A percentile compares a stretch with the other conserved stretches of the same genome.
Conservation (phyloP, 805 yeast genomes). For the Grigorovia jiainica region DNA sequence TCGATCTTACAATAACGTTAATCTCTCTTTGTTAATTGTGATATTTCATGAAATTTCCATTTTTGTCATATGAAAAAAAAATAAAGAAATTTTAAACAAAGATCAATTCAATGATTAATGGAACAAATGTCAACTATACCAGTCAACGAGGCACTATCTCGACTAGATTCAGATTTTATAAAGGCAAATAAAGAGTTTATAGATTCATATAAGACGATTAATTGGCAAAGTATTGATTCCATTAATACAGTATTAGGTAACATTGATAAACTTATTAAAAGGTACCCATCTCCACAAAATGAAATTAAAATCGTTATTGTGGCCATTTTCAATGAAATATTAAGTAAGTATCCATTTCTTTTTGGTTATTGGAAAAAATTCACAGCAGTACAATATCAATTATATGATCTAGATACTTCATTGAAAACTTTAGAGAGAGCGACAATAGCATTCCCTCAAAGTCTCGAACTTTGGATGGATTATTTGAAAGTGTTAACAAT, state of each 20-base stretch:
- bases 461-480: slow-evolving; percentile 62
- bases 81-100: too few species aligned
- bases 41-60: too few species aligned
- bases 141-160: slow-evolving; percentile 2
- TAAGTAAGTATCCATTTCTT: slow-evolving; percentile 49
- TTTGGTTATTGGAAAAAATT: slow-evolving; percentile 58
- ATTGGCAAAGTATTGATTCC: slow-evolving; percentile 29
- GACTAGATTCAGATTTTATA: slow-evolving; percentile 20
- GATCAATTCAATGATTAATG: too few species aligned
- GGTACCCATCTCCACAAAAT: slow-evolving; percentile 28
- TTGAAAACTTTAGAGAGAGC: slow-evolving; percentile 36
- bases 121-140: not conserved
- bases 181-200: slow-evolving; percentile 21
- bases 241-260: slow-evolving; percentile 34
- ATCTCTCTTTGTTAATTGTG: too few species aligned
- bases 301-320: slow-evolving; percentile 14
- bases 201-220: slow-evolving; percentile 12
- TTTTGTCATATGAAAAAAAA: too few species aligned
- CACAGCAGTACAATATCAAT: slow-evolving; percentile 44
- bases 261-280: slow-evolving; percentile 27
- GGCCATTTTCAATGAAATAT: slow-evolving; percentile 23
- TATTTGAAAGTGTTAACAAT: slow-evolving; percentile 46
- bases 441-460: slow-evolving; percentile 42
- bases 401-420: slow-evolving; percentile 46
- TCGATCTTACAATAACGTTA: too few species aligned